phyloP scores from a whole-genome alignment of 495 filamentous ascomycete species.

The Podospora pseudoanserina region DNA sequence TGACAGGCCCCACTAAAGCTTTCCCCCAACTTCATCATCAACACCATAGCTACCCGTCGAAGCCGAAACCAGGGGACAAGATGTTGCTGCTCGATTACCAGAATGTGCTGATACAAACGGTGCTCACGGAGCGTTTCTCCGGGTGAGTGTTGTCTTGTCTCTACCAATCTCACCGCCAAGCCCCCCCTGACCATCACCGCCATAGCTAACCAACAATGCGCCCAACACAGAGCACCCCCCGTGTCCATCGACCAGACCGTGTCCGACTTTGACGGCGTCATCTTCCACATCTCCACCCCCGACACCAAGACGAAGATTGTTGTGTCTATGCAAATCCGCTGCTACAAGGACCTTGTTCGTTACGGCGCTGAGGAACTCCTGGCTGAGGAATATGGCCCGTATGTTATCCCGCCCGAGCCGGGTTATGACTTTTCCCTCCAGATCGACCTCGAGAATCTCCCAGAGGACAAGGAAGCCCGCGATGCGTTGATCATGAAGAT shows the following conservation, averaged over 20 bases:
- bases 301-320: slow-evolving; percentile 88
- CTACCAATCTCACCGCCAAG: slow-evolving; percentile 1
- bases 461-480: slow-evolving; percentile 69
- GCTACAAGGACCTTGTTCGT: slow-evolving; percentile 83
- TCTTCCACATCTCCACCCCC: slow-evolving; percentile 95
- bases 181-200: neutral
- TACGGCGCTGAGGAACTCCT: slow-evolving; percentile 91
- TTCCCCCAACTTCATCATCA: neutral
- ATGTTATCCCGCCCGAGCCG: slow-evolving; percentile 79
- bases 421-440: slow-evolving; percentile 93
- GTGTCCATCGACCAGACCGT: slow-evolving; percentile 93
- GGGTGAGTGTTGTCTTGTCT: slow-evolving; percentile 54
- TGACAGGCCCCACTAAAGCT: neutral
- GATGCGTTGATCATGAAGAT: slow-evolving; percentile 83
- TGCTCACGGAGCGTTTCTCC: slow-evolving; percentile 91
- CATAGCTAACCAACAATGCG: neutral
- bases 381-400: slow-evolving; percentile 87
- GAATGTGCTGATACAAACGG: slow-evolving; percentile 93
- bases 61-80: slow-evolving; percentile 27
- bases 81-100: slow-evolving; percentile 99
- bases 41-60: neutral
- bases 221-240: slow-evolving; percentile 63
- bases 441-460: slow-evolving; percentile 83
- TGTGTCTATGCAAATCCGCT: slow-evolving; percentile 89
- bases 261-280: slow-evolving; percentile 96